These are phyloP conservation scores for Phytophthora boehmeriae DNA, from an alignment of 352 stramenopile species.

Conservation along the genomic window DNA sequence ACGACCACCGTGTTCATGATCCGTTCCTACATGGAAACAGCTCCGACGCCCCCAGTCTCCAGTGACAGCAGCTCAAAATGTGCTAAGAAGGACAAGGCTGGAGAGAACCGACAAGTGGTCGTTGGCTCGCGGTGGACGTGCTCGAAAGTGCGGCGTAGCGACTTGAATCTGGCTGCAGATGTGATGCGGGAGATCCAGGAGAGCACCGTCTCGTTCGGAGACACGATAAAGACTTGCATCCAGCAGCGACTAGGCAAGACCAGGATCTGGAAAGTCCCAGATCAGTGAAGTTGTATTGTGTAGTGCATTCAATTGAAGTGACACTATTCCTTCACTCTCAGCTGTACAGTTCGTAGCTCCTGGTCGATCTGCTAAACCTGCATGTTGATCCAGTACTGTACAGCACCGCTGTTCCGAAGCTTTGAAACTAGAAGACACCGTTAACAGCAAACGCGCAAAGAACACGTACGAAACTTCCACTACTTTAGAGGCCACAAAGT, in stretches of 20 bases:
- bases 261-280: conserved; percentile 1
- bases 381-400: conserved; percentile 46
- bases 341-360: too few relatives aligned
- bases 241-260: conserved; percentile 18
- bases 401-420: conserved; percentile 31
- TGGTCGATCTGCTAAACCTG: too few relatives aligned
- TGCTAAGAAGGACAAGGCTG: not conserved
- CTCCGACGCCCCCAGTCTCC: not conserved
- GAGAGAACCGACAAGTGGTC: conserved; percentile 27
- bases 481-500: conserved; percentile 72
- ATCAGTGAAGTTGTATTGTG: too few relatives aligned
- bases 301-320: too few relatives aligned
- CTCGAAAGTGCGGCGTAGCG: conserved; percentile 20
- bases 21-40: not conserved
- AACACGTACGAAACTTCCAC: conserved; percentile 72
- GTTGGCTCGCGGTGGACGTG: conserved; percentile 30
- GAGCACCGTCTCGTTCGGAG: conserved; percentile 26
- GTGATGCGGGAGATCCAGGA: conserved; percentile 20
- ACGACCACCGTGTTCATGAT: conserved; percentile 24
- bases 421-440: conserved; percentile 49
- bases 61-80: not conserved
- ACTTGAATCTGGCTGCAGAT: conserved; percentile 20
- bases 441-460: conserved; percentile 41
- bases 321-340: too few relatives aligned
- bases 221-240: conserved; percentile 34